phyloP scores from a whole-genome alignment of 1,284 basidiomycete species.

The Apiotrichum laibachii region DNA sequence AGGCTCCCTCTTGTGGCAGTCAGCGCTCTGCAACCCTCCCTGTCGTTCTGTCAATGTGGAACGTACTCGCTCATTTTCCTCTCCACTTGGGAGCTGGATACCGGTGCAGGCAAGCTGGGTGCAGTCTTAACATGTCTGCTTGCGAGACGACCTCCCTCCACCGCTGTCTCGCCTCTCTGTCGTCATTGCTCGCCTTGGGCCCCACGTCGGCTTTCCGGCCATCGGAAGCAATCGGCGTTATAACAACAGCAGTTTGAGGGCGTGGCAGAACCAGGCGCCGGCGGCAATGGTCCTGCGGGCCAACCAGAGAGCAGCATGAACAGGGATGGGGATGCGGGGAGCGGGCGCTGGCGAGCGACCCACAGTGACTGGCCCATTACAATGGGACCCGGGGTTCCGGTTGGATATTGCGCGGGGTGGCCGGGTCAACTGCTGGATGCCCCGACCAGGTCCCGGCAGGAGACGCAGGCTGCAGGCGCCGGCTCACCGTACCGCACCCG shows the following conservation, averaged over 20 bases:
- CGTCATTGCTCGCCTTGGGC: background rate
- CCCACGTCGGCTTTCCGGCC: slow-evolving; percentile 5
- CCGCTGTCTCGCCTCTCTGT: background rate
- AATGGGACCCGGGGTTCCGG: background rate
- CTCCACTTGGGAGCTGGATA: too few species aligned
- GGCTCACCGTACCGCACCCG: background rate
- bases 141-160: too few species aligned
- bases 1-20: too few species aligned
- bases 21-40: too few species aligned
- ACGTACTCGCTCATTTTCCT: too few species aligned
- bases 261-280: background rate
- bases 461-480: background rate
- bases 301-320: background rate
- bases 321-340: background rate
- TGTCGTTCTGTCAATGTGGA: too few species aligned
- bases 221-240: slow-evolving; percentile 4
- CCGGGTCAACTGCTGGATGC: background rate
- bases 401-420: background rate
- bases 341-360: too few species aligned
- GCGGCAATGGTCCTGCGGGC: slow-evolving; percentile 1
- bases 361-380: background rate
- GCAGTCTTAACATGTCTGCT: too few species aligned
- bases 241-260: background rate
- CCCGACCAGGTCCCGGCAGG: too few species aligned
- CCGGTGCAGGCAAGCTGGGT: too few species aligned